Base-by-base conservation (phyloP, 2,329 filamentous ascomycete species). In the Cordyceps pruinosa region DNA sequence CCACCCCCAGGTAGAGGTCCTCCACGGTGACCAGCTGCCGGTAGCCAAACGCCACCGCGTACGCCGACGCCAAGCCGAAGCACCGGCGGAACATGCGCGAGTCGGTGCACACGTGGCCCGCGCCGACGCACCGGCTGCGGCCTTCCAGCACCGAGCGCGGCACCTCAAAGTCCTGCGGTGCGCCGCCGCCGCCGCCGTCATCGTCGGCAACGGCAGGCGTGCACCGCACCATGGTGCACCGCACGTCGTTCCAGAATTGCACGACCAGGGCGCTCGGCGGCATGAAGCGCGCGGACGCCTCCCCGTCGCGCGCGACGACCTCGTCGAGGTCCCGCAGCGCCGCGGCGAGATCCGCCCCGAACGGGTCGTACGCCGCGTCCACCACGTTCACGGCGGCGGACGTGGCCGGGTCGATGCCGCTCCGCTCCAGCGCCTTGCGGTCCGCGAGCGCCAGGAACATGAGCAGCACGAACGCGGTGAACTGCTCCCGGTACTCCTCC, bases 361-460 rank as follows among this genome's bases (percentile, higher is more conserved):
- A 61, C 2, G 64, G 62, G 37, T 66, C 57, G 58, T 64, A 65
- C 5, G 47, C 21, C 9, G 55, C 45, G 21, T 47, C 25, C 57
- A 56, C 59, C n/a, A 61, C 48, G 12, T 49, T 58, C 12, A 60
- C 30, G 4, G 55, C 51, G 12, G 57, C 45, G 28, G 58, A 35
- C 4, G 50, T 51, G 21, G 19, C 32, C 12, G 52, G 46, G n/a
- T 66, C 21, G 63, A 71, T 50, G 59, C 60, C 61, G 62, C 70
- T 57, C 26, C 70, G 65, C 52, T 66, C 59, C 34, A 68, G 67
- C 2, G 69, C 65, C 34, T 63, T 66, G 23, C 67, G 66, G 58
- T 72, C 73, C 17, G 70, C 71, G 51, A 68, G 69, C 6, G 69
- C 65, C 46, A 65, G 58, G 6, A 66, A 61, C 58, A 64, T 57